phyloP scores from a whole-genome alignment of 352 stramenopile genomes.

The Halophytophthora batemanensis region DNA sequence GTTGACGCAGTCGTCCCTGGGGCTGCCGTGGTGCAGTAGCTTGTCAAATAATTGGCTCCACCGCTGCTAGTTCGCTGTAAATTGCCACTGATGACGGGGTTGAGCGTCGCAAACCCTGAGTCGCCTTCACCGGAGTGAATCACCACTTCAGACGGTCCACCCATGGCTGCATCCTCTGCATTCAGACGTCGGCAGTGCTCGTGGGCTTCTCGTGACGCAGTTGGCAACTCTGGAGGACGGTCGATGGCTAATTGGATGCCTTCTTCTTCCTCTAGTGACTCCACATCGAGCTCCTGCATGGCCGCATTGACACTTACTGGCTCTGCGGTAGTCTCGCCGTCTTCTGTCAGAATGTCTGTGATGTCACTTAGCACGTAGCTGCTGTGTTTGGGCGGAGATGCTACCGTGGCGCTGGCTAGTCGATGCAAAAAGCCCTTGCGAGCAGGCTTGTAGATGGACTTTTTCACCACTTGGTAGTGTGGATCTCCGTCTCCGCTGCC shows the following conservation, averaged over 20 bases:
- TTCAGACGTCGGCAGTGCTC: conserved; percentile 13
- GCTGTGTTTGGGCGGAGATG: conserved; percentile 12
- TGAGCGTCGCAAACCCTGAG: conserved; percentile 61
- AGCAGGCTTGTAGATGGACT: conserved; percentile 67
- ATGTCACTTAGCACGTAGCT: conserved; percentile 21
- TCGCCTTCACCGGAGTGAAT: conserved; percentile 76
- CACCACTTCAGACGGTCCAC: conserved; percentile 48
- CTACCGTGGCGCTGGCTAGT: conserved; percentile 11
- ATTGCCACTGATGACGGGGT: conserved; percentile 45
- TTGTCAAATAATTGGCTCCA: conserved; percentile 3
- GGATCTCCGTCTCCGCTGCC: conserved; percentile 15
- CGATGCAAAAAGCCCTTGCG: conserved; percentile 31
- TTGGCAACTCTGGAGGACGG: conserved; percentile 1
- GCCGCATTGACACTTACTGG: neutral
- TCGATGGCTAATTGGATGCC: conserved; percentile 53
- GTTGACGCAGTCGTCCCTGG: conserved; percentile 26
- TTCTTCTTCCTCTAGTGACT: conserved; percentile 42
- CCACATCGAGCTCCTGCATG: conserved; percentile 9
- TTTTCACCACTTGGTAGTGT: conserved; percentile 49
- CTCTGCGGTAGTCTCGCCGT: conserved; percentile 3
- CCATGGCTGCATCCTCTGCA: conserved; percentile 25
- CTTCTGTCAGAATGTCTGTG: conserved; percentile 17
- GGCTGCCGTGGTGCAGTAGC: conserved; percentile 16
- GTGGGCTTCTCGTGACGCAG: neutral
- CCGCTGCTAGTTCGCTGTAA: too few relatives aligned